Base-by-base conservation (phyloP, 768 basidiomycete species). In the Leccinum boreale region DNA sequence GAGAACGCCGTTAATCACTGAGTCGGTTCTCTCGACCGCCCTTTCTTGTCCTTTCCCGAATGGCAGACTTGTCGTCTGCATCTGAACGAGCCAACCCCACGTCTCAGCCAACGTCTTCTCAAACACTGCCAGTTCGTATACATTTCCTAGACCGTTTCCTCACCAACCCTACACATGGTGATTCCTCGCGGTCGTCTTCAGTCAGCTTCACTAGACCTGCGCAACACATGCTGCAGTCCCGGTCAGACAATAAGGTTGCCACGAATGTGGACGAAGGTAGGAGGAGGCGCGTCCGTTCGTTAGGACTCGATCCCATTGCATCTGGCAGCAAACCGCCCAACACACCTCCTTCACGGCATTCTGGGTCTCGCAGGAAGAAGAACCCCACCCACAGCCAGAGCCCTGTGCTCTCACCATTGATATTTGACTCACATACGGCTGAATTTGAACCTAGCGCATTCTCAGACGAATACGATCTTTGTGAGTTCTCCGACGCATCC, bases 401-500 rank as follows among this genome's bases (percentile, higher is more conserved):
- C 9, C 23, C 53, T 19, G 35, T 58, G 31, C 49, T 63, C 60
- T 65, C 65, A 17, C 58, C 62, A 10, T 57, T 62, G 23, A 75
- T 62, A 64, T 64, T 61, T 56, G 75, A 66, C 62, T 63, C 55
- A 21, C 62, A 62, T 45, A 53, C 67, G 46, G 60, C 65, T 61
- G 75, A 77, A 56, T 75, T 75, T 52, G 75, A 73, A 58, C 73
- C 75, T 15, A 69, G 69, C 23, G 71, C 74, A 31, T 87, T 90
- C 71, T 87, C 87, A 1, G 84, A 91, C 60, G 89, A 91, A 71
- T 90, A 89, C 67, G 86, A 90, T 67, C 75, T 90, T 59, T 82
- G 89, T 91, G 68, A 75, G 87, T 79, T 44, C 53, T 47, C 58
- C 56, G 15, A 62, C 33, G 8, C 36, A 33, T 47, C 26, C 42